Evolutionary conservation across 768 basidiomycete species (phyloP), one percentile per base, ranked within the genome.

Genomic region (Pleurotus ostreatus): DNA sequence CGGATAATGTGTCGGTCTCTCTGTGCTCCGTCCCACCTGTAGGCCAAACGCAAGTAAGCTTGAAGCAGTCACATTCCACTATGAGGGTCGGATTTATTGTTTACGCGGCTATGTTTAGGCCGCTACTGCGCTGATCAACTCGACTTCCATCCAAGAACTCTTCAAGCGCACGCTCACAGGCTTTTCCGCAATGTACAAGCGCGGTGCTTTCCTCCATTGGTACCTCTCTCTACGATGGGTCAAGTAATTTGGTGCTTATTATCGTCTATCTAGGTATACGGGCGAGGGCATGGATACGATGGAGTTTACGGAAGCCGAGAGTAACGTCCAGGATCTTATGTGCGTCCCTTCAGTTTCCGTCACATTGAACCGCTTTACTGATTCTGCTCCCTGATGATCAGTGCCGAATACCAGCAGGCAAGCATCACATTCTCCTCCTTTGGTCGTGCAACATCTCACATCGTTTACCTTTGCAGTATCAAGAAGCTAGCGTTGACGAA

Each of bases 381-480:
- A 56, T 9, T 2, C 37, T 12, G 15, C 34, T n/a, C 39, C n/a
- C 46, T 22, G 6, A 2, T 59, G n/a, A 9, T 0, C 52, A 92
- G 89, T 57, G 81, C 91, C 55, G 94, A 98, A 67, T 96, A 96
- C 73, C 92, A 94, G 68, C 91, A 91, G 78, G 88, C 84, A 62
- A 60, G 71, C 53, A 47, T 2, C 46, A 23, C 51, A 13, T 39
- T 5, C 23, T 8, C 43, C n/a, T 16, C 30, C 18, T 18, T 22
- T 18, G 3, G 43, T 52, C 44, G 30, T 34, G 30, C 30, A 11
- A 34, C 11, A 11, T 34, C 30, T 34, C 0, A 34, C 7, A 9
- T 34, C 30, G 12, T 43, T 56, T 41, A 59, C 43, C 40, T 25
- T 56, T 57, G 48, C 60, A 86, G 79, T 86, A 85, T 62, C 85